Percentiles rank a stretch among this genome's conserved stretches.
phyloP scores from a whole-genome alignment of 441 rosid genomes.

The Jatropha multifida region DNA sequence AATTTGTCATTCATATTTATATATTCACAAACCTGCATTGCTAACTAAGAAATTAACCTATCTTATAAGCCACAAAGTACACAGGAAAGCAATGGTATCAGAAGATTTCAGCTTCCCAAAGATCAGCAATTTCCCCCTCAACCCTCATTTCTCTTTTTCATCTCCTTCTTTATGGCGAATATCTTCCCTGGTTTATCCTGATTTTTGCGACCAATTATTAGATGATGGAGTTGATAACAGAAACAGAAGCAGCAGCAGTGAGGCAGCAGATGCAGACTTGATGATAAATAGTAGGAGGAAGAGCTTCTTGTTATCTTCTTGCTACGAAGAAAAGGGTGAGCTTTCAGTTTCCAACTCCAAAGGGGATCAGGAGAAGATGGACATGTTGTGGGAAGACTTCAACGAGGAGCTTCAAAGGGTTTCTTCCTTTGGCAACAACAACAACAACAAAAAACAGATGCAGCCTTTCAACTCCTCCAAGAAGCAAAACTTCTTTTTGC shows the following conservation, averaged over 20 bases:
- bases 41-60: no score
- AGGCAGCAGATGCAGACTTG: neutral
- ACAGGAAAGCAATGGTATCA: constrained; percentile 12
- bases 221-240: neutral
- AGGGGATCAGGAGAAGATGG: constrained; percentile 34
- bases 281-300: no score
- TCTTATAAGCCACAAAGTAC: no score
- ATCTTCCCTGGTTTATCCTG: constrained; percentile 35
- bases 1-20: no score
- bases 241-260: no score
- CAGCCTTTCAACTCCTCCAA: constrained; percentile 1
- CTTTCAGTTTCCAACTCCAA: no score
- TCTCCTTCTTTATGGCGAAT: constrained; percentile 44
- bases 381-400: constrained; percentile 49
- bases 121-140: constrained; percentile 23
- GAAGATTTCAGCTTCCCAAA: constrained; percentile 52
- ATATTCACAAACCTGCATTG: no score
- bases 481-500: constrained; percentile 15
- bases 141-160: constrained; percentile 28
- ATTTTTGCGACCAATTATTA: neutral
- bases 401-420: constrained; percentile 37
- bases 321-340: no score
- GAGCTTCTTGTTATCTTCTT: no score
- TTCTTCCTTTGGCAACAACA: constrained; percentile 12
- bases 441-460: constrained; percentile 4